phyloP scores from a whole-genome alignment of 768 basidiomycete genomes.

The Goffeauzyma gilvescens region DNA sequence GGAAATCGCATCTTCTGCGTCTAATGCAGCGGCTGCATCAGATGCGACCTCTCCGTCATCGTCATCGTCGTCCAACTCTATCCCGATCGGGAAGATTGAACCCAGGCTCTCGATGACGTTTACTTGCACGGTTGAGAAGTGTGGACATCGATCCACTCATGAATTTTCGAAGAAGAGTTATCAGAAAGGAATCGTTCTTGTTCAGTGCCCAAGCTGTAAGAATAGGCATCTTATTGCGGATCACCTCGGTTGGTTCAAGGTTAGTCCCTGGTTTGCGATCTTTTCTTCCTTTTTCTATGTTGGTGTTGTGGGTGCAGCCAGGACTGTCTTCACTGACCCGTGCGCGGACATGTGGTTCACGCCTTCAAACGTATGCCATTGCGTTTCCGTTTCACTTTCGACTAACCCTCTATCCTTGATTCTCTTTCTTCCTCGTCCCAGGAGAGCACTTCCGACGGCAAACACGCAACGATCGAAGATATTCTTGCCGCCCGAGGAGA shows the following conservation, averaged over 20 bases:
- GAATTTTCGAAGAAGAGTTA: slow-evolving; percentile 72
- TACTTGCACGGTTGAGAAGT: slow-evolving; percentile 34
- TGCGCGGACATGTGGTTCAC: too few species aligned
- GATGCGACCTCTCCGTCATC: too few species aligned
- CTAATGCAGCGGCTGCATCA: too few species aligned
- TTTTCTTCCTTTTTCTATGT: too few species aligned
- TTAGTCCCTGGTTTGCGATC: slow-evolving; percentile 10
- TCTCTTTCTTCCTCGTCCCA: not conserved
- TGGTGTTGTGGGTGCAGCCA: too few species aligned
- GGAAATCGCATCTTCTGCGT: too few species aligned
- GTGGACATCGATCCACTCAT: slow-evolving; percentile 64
- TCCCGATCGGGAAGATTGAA: too few species aligned
- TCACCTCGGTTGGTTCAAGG: slow-evolving; percentile 32
- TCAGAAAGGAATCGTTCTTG: slow-evolving; percentile 67
- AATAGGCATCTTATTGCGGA: slow-evolving; percentile 43
- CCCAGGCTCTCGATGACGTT: slow-evolving; percentile 32
- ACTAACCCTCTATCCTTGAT: too few species aligned
- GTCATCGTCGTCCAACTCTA: too few species aligned
- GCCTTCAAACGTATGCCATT: too few species aligned
- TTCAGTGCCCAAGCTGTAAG: slow-evolving; percentile 77
- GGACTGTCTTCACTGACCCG: too few species aligned
- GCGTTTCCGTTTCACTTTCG: too few species aligned
- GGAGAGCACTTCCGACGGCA: slow-evolving; percentile 34
- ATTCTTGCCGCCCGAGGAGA: slow-evolving; percentile 62
- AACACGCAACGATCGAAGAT: slow-evolving; percentile 62